Base-by-base conservation (phyloP, 768 basidiomycete species). In the Amanita inopinata region DNA sequence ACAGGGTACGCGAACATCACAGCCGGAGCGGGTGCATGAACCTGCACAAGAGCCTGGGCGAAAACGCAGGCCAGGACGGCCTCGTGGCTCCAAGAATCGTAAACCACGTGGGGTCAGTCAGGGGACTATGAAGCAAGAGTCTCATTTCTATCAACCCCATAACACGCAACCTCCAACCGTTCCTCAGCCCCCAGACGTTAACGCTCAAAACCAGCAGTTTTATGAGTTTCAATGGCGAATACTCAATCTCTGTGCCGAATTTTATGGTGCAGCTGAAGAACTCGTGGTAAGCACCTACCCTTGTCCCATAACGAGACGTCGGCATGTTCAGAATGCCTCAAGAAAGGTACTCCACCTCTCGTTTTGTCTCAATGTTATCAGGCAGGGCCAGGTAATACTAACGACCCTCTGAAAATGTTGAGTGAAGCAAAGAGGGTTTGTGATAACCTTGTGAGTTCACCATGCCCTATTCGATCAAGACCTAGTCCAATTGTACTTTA, bases 221-320 rank as follows among this genome's bases (percentile, higher is more conserved):
- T 85, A 84, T 58, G 83, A 88, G 55, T 88, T 88, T 53, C 85
- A 88, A 56, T 88, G 85, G 85, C 76, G 83, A 41, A 76, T 86
- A 30, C 58, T 88, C 45, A 85, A 85, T 53, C 64, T 89, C 30
- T 89, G 85, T 58, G 78, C 83, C 1, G 86, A 89, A 56, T 89
- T 89, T 56, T 89, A 89, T 61, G 80, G 77, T 19, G 85, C 85
- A 4, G 85, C 85, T 12, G 85, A 87, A 59, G 85, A 89, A 59
- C 73, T 89, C 34, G 71, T 89, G 46, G 85, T 88, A 59, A 59
- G 82, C 74, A n/a, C 20, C 14, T 10, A 20, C 25, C 38, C 37
- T 46, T 30, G 37, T 34, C 19, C 45, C 27, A 33, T 46, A 44
- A 45, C 38, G 49, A 22, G 7, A 18, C 12, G 43, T 50, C n/a